Conservation (phyloP, 257 asterid species). For the Capsicum chinense region DNA sequence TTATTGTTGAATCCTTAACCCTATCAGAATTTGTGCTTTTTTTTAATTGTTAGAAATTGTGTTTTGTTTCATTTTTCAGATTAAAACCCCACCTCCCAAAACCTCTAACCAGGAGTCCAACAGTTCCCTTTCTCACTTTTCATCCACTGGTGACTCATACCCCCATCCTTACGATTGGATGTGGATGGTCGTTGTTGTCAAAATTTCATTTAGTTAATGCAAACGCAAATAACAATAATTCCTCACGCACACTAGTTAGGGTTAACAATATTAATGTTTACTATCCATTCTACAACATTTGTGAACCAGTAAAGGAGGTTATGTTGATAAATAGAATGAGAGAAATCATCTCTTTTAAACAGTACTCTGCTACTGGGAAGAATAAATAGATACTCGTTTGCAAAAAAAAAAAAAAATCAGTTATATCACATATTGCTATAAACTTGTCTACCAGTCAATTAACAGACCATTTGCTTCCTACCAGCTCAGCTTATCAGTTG, state of each 20-base stretch:
- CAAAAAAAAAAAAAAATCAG: neutral
- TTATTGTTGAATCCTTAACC: slow-evolving; percentile 10
- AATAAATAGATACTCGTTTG: neutral
- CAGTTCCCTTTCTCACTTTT: slow-evolving; percentile 4
- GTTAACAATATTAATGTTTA: neutral
- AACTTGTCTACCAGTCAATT: neutral
- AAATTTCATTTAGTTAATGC: neutral
- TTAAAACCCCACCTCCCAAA: neutral
- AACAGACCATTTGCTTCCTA: too few species aligned
- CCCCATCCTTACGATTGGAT: neutral
- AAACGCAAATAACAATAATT: neutral
- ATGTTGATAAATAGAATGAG: neutral
- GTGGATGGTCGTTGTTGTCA: neutral
- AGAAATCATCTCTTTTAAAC: neutral
- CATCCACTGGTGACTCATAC: neutral
- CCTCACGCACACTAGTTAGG: neutral
- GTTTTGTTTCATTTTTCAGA: neutral
- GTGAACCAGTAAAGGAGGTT: neutral
- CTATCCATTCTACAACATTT: neutral
- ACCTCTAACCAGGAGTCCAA: neutral
- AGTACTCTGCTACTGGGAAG: neutral
- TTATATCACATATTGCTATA: neutral
- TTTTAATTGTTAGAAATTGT: neutral
- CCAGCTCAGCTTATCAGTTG: too few species aligned
- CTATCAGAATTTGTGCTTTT: neutral